Conservation (phyloP, 768 basidiomycete species). For the Calocybe cyanea region DNA sequence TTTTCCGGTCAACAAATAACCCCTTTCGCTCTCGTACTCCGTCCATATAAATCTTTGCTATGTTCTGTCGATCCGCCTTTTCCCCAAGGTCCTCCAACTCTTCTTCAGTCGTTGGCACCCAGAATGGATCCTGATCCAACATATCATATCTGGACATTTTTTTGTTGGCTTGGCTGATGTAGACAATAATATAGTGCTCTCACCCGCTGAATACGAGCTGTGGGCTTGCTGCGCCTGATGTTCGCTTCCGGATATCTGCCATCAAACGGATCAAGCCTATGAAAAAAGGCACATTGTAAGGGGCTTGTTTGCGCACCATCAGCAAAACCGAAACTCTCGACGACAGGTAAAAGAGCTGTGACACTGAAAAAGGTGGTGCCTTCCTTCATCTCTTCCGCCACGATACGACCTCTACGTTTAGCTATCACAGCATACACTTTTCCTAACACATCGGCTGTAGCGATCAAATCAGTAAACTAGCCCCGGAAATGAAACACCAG, state of each 20-base stretch:
- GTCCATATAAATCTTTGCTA: constrained; percentile 95
- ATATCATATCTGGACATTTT: constrained; percentile 71
- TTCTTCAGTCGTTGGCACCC: constrained; percentile 96
- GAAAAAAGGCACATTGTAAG: neutral
- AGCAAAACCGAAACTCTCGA: constrained; percentile 97
- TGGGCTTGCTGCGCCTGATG: constrained; percentile 95
- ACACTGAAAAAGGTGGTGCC: constrained; percentile 94
- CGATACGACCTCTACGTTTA: constrained; percentile 83
- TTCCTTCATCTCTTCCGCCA: constrained; percentile 98
- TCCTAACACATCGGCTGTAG: constrained; percentile 91
- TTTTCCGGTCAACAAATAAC: constrained; percentile 92
- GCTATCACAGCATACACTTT: constrained; percentile 97
- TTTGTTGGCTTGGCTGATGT: constrained; percentile 14
- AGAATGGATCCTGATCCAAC: constrained; percentile 92
- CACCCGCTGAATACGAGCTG: constrained; percentile 96
- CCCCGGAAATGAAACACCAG: constrained; percentile 2
- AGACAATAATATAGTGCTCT: constrained; percentile 20
- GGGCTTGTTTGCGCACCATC: constrained; percentile 57
- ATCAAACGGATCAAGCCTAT: constrained; percentile 10
- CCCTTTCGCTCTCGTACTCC: constrained; percentile 88
- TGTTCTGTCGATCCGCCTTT: constrained; percentile 88
- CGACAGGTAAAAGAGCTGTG: constrained; percentile 86
- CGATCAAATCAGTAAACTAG: constrained; percentile 10
- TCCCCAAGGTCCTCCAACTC: constrained; percentile 96
- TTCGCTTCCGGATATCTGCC: constrained; percentile 90